A percentile compares a stretch with the other conserved stretches of the same genome.
phyloP scores from a whole-genome alignment of 2,329 filamentous ascomycete species.

The Alternaria novae-zelandiae region DNA sequence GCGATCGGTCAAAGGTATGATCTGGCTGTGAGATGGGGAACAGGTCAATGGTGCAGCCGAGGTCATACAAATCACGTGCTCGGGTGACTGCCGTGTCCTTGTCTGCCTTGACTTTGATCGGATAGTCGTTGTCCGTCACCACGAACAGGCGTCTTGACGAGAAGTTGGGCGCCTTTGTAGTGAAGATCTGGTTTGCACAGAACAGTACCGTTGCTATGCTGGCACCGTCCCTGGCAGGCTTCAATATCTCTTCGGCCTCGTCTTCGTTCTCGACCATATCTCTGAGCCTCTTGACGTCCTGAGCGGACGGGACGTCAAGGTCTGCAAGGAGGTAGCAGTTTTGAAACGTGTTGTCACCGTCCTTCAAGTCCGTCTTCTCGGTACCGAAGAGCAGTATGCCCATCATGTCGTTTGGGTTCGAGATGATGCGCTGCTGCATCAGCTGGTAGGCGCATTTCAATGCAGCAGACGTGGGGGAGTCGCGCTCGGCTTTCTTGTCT shows the following conservation, averaged over 20 bases:
- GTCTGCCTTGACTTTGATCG: slow-evolving; percentile 72
- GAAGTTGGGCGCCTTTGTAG: slow-evolving; percentile 92
- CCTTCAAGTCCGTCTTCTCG: slow-evolving; percentile 65
- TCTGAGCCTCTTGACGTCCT: slow-evolving; percentile 82
- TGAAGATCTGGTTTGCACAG: slow-evolving; percentile 95
- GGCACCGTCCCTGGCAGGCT: slow-evolving; percentile 71
- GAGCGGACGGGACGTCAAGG: slow-evolving; percentile 83
- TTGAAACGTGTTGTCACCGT: slow-evolving; percentile 70
- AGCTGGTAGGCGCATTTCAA: slow-evolving; percentile 92
- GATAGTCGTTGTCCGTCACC: slow-evolving; percentile 92
- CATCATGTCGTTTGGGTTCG: slow-evolving; percentile 96
- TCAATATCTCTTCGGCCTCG: slow-evolving; percentile 71
- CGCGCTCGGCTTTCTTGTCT: slow-evolving; percentile 75
- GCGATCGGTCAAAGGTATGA: slow-evolving; percentile 76
- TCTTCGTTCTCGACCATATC: slow-evolving; percentile 79
- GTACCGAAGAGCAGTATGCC: slow-evolving; percentile 92
- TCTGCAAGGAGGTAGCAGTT: slow-evolving; percentile 93
- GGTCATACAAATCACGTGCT: slow-evolving; percentile 92
- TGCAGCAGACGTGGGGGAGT: slow-evolving; percentile 81
- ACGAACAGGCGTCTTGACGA: slow-evolving; percentile 92
- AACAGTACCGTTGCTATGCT: slow-evolving; percentile 91
- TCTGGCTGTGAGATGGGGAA: slow-evolving; percentile 82
- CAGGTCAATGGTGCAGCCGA: slow-evolving; percentile 88
- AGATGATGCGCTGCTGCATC: slow-evolving; percentile 98
- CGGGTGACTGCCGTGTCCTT: slow-evolving; percentile 81